Percentiles rank a stretch among this genome's conserved stretches.
These are phyloP conservation scores for Carex myosuroides DNA, from an alignment of 176 grass and related monocot species.

Conservation along the genomic window DNA sequence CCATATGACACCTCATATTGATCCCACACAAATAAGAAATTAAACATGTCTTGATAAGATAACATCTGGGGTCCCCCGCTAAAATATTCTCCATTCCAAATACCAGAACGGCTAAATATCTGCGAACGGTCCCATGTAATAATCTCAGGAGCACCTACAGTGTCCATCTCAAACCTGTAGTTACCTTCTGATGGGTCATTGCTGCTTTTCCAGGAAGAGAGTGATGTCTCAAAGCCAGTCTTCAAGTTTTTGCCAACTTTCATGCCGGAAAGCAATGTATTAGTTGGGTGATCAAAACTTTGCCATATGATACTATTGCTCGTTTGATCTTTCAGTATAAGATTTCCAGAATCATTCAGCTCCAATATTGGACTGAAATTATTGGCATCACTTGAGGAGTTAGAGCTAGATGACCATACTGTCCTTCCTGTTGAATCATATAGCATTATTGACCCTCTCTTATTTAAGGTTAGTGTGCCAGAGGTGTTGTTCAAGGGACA, in stretches of 20 bases:
- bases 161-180: conserved; percentile 6
- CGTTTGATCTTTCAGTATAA: conserved; percentile 24
- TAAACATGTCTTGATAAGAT: background rate
- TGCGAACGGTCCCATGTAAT: background rate
- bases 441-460: background rate
- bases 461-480: background rate
- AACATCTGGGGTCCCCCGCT: conserved; percentile 10
- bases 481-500: conserved; percentile 25
- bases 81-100: conserved; percentile 31
- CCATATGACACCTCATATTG: conserved; percentile 36
- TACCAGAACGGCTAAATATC: background rate
- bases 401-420: conserved; percentile 1
- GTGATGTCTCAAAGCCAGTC: conserved; percentile 3
- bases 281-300: conserved; percentile 48
- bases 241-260: conserved; percentile 3
- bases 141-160: conserved; percentile 31
- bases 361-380: background rate
- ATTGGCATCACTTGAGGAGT: background rate
- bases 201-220: conserved; percentile 17
- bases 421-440: background rate
- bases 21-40: conserved; percentile 9
- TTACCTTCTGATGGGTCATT: conserved; percentile 18
- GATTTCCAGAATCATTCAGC: conserved; percentile 43
- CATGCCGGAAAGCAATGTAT: conserved; percentile 41
- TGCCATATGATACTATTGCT: conserved; percentile 29